phyloP scores from a whole-genome alignment of 2,329 filamentous ascomycete genomes.

The Coleophoma crateriformis region DNA sequence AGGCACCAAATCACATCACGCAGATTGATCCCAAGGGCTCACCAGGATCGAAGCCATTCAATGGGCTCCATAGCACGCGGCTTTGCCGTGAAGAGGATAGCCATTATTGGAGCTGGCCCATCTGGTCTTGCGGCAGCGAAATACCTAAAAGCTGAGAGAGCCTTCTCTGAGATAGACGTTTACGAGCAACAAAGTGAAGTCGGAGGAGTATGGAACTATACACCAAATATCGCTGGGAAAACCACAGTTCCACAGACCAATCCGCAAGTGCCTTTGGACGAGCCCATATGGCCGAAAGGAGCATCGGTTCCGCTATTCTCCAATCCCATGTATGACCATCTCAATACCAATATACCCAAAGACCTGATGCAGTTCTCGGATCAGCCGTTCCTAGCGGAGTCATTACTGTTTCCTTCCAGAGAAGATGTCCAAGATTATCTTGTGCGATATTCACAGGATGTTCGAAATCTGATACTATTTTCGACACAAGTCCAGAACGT shows the following conservation, averaged over 20 bases:
- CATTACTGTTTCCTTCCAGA: conserved; percentile 70
- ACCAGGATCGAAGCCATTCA: too few species aligned
- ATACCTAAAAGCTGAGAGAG: conserved; percentile 68
- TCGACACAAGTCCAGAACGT: conserved; percentile 64
- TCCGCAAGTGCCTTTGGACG: conserved; percentile 55
- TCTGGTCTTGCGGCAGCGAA: conserved; percentile 74
- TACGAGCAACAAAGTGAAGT: conserved; percentile 75
- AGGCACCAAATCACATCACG: too few species aligned
- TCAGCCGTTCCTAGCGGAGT: conserved; percentile 54
- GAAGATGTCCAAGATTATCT: conserved; percentile 70
- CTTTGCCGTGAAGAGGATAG: conserved; percentile 51
- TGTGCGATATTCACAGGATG: conserved; percentile 56
- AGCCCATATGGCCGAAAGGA: conserved; percentile 46
- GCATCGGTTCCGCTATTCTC: conserved; percentile 51
- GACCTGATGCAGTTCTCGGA: conserved; percentile 77
- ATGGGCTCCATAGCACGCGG: conserved; percentile 19
- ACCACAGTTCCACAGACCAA: conserved; percentile 63
- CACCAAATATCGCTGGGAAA: conserved; percentile 37
- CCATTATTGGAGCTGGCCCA: conserved; percentile 79
- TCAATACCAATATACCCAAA: conserved; percentile 85
- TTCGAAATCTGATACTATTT: conserved; percentile 64
- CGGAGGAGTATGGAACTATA: conserved; percentile 85
- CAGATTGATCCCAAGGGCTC: too few species aligned
- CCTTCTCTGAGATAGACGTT: conserved; percentile 65
- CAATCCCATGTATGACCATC: conserved; percentile 75